Base-by-base conservation (phyloP, 495 filamentous ascomycete species). In the Xylaria intraflava region DNA sequence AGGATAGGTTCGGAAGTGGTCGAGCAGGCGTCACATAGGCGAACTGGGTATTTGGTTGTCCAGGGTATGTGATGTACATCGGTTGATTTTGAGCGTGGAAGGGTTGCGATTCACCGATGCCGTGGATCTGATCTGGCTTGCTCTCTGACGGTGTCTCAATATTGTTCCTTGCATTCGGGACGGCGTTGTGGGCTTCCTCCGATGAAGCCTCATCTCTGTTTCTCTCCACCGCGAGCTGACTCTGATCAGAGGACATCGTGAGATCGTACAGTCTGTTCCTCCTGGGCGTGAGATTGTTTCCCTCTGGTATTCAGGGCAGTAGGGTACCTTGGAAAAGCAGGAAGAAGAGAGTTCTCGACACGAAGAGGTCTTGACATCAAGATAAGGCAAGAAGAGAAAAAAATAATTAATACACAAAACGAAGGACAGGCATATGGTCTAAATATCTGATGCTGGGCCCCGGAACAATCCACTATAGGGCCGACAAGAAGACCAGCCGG, bases 1-100 rank as follows among this genome's bases (percentile, higher is more conserved):
- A 54, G 16, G 56, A 55, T 36, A 61, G 58, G 24, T 51, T 47
- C n/a, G 63, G 60, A 6, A 55, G 33, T 12, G 38, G 31, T 46
- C 53, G 61, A 35, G 59, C 36, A 35, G 61, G 51, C 16, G 49
- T 49, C 7, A 31, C 40, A 17, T 58, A 63, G 23, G 49, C 12
- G 20, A 60, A 57, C 23, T 53, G 57, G 24, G 60, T 51, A 7
- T 46, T 40, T 24, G 31, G 56, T 26, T 62, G 59, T 45, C 50
- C 51, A 17, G 55, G 46, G 41, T 57, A 64, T 0, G 58, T 55
- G 11, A 23, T 51, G 29, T 59, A 57, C 20, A 53, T 52, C 1
- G 29, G 26, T 9, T 53, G 60, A n/a, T 49, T 41, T 29, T 55
- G 57, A 7, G 12, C 39, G 50, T n/a, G 42, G 42, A 42, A 53